Base-by-base conservation (phyloP, 2,329 filamentous ascomycete species). In the Thelonectria blattea region DNA sequence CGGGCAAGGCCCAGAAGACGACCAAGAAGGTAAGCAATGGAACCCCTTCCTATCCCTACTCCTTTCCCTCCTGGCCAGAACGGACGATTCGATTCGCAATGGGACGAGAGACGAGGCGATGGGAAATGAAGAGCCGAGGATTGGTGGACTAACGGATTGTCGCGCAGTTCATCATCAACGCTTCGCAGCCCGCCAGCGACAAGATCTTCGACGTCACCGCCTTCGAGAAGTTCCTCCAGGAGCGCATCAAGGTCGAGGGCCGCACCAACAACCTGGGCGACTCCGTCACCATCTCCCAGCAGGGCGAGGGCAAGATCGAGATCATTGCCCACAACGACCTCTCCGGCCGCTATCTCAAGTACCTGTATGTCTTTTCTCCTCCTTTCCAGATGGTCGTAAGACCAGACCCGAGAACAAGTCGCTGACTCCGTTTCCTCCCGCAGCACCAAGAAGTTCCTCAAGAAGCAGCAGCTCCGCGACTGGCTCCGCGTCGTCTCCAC, bases 381-480 rank as follows among this genome's bases (percentile, higher is more conserved):
- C 8, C 22, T 14, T 15, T 6, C 24, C 39, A 2, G 8, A 18
- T 30, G 24, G 22, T 7, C 7, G 22, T 24, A 7, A 24, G 22
- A 30, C 27, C 27, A 2, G 12, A 37, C 4, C 15, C 34, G 34
- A 37, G 32, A 34, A 34, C 32, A 14, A 10, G 4, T 10, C 6
- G 12, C 34, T 37, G 34, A 37, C 34, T 37, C 8, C 64, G 66
- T 41, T 66, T 56, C 20, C 1, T 2, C 14, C 32, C 42, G 17
- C 64, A 96, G 92, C 80, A 99, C 95, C 81, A 99, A 99, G 92
- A 99, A 99, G 89, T 99, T 97, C 91, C 91, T 99, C 83, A 99
- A 99, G 93, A 99, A 99, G 92, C 92, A 97, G 88, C 94, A 98
- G 89, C 92, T 99, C 80, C 92, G 95, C 85, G 95, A 99, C 88